Evolutionary conservation across 1,284 basidiomycete genomes (phyloP), one percentile per base, ranked within the genome.

Genomic region (Anthracocystis setariae): DNA sequence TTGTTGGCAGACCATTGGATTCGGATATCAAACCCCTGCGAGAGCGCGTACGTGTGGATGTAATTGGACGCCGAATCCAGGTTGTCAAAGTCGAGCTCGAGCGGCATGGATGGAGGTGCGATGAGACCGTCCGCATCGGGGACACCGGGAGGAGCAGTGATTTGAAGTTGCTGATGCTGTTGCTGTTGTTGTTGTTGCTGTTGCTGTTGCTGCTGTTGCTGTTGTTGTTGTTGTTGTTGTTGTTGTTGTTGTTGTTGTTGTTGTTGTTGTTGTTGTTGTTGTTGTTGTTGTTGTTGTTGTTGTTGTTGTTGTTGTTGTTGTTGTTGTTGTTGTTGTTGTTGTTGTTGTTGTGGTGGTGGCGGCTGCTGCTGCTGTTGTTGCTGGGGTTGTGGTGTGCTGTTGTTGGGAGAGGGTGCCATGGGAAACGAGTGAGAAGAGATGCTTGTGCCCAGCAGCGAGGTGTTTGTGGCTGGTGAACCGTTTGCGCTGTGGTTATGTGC

Each of bases 1-100:
- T 72, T 67, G 60, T 72, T 72, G 60, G 69, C 63, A n/a, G 69
- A 72, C 69, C 69, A 72, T 42, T 72, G 69, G 39, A 72, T 72
- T 40, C 69, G 69, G 23, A 72, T 72, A 52, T 72, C 69, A 23
- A 72, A 72, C n/a, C 69, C 69, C 37, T 72, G 69, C 8, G 69
- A 72, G 55, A 67, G 60, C 2, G 69, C 69, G 21, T 72, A 72
- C 37, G 64, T 72, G 52, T 72, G 69, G 59, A 72, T 72, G 69
- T 72, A 72, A 56, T 67, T 72, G 48, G 63, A 67, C 23, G 69
- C 69, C 35, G 52, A 60, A 35, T 72, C 69, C 46, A 72, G 69
- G 13, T 67, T 72, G 56, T 72, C 69, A 50, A 72, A 72, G 46
- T 72, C 69, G 32, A 72, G 56, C 33, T 72, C 69, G 42, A 72